Percentiles rank a stretch among this genome's conserved stretches.
These are phyloP conservation scores for Trichosanthes cucumerina DNA, from an alignment of 306 rosid species.

Conservation along the genomic window DNA sequence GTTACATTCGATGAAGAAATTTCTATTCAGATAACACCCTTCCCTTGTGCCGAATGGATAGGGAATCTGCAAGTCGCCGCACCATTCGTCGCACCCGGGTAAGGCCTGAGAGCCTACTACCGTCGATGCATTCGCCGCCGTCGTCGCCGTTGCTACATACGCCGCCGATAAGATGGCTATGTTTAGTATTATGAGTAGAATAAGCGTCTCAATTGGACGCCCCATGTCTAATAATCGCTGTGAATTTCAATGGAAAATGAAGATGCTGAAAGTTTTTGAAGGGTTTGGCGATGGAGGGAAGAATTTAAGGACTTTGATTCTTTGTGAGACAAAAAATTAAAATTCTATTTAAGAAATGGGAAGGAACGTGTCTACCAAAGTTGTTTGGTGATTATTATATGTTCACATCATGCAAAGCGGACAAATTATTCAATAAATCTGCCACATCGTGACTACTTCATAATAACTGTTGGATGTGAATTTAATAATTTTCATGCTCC, in stretches of 20 bases:
- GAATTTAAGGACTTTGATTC: not conserved
- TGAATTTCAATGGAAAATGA: not conserved
- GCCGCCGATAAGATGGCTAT: not conserved
- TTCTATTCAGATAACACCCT: not conserved
- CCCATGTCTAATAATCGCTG: no score
- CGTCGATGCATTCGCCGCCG: not conserved
- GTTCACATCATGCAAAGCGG: no score
- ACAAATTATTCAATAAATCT: no score
- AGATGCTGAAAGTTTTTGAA: not conserved
- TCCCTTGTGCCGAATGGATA: conserved; percentile 33
- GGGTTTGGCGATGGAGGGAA: not conserved
- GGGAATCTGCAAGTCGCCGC: conserved; percentile 34
- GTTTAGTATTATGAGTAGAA: not conserved
- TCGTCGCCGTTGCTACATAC: not conserved
- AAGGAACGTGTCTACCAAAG: not conserved
- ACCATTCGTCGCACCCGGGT: conserved; percentile 12
- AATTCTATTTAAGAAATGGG: not conserved
- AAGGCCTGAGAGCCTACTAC: not conserved
- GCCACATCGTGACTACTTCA: no score
- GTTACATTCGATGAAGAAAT: conserved; percentile 9
- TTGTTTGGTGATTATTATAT: not conserved
- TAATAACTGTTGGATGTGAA: no score
- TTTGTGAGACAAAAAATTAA: not conserved
- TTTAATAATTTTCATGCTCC: no score
- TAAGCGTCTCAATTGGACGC: not conserved